Evolutionary conservation across 2,329 filamentous ascomycete genomes (phyloP).

Genomic region (Fusarium decemcellulare): DNA sequence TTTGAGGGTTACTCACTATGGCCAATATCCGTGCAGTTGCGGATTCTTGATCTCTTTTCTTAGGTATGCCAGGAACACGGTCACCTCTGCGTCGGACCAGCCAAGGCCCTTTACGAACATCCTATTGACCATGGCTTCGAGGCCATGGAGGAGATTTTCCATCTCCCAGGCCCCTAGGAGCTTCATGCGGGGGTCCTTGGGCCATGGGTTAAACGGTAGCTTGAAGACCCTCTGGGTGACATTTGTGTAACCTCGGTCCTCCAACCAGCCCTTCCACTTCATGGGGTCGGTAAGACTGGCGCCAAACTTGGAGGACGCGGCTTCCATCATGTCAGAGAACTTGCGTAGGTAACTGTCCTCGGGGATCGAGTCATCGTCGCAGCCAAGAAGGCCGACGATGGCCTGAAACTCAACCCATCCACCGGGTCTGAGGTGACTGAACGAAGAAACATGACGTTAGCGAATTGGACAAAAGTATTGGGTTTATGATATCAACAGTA

Average conservation of each 20-base stretch:
- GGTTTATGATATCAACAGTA: not conserved
- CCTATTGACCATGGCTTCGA: slow-evolving; percentile 50
- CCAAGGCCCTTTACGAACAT: slow-evolving; percentile 50
- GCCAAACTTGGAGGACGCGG: slow-evolving; percentile 46
- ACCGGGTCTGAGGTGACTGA: slow-evolving; percentile 28
- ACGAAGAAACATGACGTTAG: not conserved
- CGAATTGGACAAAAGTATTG: too few relatives aligned
- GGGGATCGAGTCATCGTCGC: slow-evolving; percentile 41
- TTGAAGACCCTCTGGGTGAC: slow-evolving; percentile 62
- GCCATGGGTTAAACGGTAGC: slow-evolving; percentile 65
- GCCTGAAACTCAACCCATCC: slow-evolving; percentile 43
- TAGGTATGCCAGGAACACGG: slow-evolving; percentile 39
- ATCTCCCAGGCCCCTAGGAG: slow-evolving; percentile 57
- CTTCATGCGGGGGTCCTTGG: slow-evolving; percentile 64
- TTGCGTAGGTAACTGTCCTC: slow-evolving; percentile 41
- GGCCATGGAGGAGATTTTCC: slow-evolving; percentile 40
- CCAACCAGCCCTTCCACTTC: slow-evolving; percentile 53
- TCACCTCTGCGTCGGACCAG: slow-evolving; percentile 39
- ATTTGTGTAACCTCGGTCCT: slow-evolving; percentile 66
- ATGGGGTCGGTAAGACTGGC: slow-evolving; percentile 47
- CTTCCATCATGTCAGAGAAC: slow-evolving; percentile 47
- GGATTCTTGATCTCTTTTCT: slow-evolving; percentile 42
- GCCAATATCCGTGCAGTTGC: slow-evolving; percentile 41
- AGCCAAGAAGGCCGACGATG: slow-evolving; percentile 41
- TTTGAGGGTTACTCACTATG: slow-evolving; percentile 31